Evolutionary conservation across 805 yeast genomes (phyloP), one percentile per base, ranked within the genome.

Genomic region (Saturnispora quitensis): DNA sequence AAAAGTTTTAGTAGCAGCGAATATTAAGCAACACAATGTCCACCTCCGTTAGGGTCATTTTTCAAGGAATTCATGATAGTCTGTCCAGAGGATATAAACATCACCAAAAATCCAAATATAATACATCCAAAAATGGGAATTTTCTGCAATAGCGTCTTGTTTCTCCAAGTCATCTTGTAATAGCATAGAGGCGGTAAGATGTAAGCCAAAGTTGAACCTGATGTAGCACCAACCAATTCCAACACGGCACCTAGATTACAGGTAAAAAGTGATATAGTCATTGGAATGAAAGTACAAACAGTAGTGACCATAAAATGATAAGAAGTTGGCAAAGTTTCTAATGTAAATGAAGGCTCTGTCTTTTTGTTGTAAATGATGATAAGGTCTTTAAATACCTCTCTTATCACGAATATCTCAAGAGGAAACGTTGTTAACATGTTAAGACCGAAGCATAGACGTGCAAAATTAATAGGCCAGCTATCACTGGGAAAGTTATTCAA

Each of bases 381-480:
- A 62, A 84, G 68, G 58, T 88, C 95, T 53, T 80, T 76, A n/a
- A 87, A 65, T 1, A 90, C 96, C 58, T 90, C 96, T 56, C 97
- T 71, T 33, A 93, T 82, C 2, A 91, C 98, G 64, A 89, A 90
- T 0, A 90, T 78, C 65, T 90, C 98, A 49, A 90, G 66, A 0
- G 98, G 98, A 57, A 86, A 82, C 0, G 97, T 89, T 0, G 97
- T 89, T 47, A 89, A 72, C 97, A 89, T 89, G 62, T 89, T 89
- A 60, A 89, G 73, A 0, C 97, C 97, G 65, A 89, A 89, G 59
- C 96, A 87, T 56, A 90, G 78, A 50, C 98, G 75, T 0, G 98
- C 97, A 36, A 91, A 71, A 60, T 90, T 91, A 45, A 86, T 86
- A 67, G 84, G 73, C 56, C 75, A 67, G 62, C 89, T 96, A 62